Base-by-base conservation (phyloP, 306 rosid genomes). In the Cucurbita maxima region DNA sequence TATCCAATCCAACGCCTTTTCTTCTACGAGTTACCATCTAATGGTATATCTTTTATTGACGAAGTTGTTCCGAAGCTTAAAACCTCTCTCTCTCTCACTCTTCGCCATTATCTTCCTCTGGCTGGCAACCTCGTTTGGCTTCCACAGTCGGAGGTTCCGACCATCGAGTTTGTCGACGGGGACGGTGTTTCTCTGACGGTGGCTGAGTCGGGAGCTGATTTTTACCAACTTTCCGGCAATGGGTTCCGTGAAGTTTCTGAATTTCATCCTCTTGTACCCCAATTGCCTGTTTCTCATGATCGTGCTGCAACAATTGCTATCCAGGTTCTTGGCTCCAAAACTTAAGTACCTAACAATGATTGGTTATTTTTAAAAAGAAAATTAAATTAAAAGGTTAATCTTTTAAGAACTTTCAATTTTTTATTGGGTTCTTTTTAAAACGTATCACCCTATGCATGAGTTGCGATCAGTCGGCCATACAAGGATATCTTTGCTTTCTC, bases 1-100 rank as follows among this genome's bases (percentile, higher is more conserved):
- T 20, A 3, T 67, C 81, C 76, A 1, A 6, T 57, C 10, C 45
- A 73, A 56, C 75, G 83, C 37, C 74, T 84, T 47, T 54, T 54
- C 12, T 54, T 54, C 30, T 54, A 54, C 13, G 6, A 54, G 19
- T 8, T 54, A 7, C 10, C 58, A 3, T 54, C 58, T 12, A 54
- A 18, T 8, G 5, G 8, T 0, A 54, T 18, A 4, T 54, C 58
- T 1, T 54, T 8, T 18, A 0, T 0, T 2, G 58, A 54, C 6
- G 4, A 3, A 25, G 18, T 54, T 54, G 25, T 54, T 54, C 6
- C 58, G 0, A 54, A 54, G 58, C 58, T 54, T 6, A 54, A 54
- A 4, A 54, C 0, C 6, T 54, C 58, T 18, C 58, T 54, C 0
- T 0, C 58, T 54, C 58, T 18, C 0, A 1, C 58, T 54, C 58